Evolutionary conservation across 805 yeast genomes (phyloP).

Genomic region (Kuraishia hungarica): DNA sequence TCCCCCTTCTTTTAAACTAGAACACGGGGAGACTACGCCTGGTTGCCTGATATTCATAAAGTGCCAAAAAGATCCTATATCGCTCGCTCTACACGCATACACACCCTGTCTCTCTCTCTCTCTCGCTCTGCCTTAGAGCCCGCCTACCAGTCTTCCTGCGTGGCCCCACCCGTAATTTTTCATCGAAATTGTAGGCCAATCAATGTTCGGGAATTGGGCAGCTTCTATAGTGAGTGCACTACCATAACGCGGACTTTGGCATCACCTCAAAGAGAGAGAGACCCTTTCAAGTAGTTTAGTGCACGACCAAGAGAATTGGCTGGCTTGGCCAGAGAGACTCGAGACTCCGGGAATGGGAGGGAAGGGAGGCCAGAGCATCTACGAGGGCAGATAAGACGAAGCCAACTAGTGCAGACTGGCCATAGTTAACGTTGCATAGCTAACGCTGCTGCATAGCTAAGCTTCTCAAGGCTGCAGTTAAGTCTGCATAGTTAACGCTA

Average conservation of each 20-base stretch:
- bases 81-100: neutral
- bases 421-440: no score
- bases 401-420: no score
- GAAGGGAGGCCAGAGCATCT: no score
- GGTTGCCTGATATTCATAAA: neutral
- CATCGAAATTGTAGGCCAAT: neutral
- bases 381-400: no score
- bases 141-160: neutral
- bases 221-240: neutral
- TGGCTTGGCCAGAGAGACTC: no score
- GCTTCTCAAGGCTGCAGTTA: no score
- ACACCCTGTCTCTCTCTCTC: neutral
- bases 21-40: no score
- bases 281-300: no score
- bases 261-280: neutral
- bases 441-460: no score
- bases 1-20: neutral
- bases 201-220: neutral
- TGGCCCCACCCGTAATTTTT: neutral
- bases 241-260: neutral
- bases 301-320: no score
- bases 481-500: no score
- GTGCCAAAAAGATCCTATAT: neutral
- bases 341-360: no score
- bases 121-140: neutral